phyloP scores from a whole-genome alignment of 148 eudicot species.

The Diospyros kaki region DNA sequence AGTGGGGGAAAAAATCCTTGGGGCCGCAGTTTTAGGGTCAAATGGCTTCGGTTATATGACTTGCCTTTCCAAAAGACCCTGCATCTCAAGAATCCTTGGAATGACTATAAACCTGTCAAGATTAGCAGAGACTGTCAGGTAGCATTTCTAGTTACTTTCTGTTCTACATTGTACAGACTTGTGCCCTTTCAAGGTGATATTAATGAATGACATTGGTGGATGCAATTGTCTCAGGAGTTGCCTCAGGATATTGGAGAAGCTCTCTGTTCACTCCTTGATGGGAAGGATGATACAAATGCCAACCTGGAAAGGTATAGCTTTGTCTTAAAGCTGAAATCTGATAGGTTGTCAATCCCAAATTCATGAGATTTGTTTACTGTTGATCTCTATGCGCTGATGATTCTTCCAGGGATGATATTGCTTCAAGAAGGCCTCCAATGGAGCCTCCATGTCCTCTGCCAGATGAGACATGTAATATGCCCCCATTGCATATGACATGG shows the following conservation, averaged over 20 bases:
- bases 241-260: slow-evolving; percentile 77
- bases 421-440: slow-evolving; percentile 32
- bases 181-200: neutral
- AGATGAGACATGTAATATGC: slow-evolving; percentile 31
- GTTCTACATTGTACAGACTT: slow-evolving; percentile 5
- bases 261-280: slow-evolving; percentile 80
- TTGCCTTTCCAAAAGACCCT: slow-evolving; percentile 75
- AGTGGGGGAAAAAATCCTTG: slow-evolving; percentile 62
- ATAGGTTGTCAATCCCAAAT: slow-evolving; percentile 8
- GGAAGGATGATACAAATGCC: slow-evolving; percentile 38
- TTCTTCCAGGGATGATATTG: slow-evolving; percentile 32
- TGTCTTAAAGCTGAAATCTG: slow-evolving; percentile 6
- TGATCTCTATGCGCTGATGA: slow-evolving; percentile 19
- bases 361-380: slow-evolving; percentile 2
- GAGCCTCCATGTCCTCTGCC: slow-evolving; percentile 36
- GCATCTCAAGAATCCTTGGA: slow-evolving; percentile 85
- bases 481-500: slow-evolving; percentile 40
- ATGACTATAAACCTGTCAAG: slow-evolving; percentile 83
- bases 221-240: slow-evolving; percentile 56
- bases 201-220: slow-evolving; percentile 12
- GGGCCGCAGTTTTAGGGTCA: slow-evolving; percentile 79
- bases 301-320: slow-evolving; percentile 41
- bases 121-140: slow-evolving; percentile 97
- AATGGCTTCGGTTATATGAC: slow-evolving; percentile 67
- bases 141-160: slow-evolving; percentile 8